These are phyloP conservation scores for Xylariaceae sp. DNA, from an alignment of 2,329 filamentous ascomycete species.

Conservation along the genomic window DNA sequence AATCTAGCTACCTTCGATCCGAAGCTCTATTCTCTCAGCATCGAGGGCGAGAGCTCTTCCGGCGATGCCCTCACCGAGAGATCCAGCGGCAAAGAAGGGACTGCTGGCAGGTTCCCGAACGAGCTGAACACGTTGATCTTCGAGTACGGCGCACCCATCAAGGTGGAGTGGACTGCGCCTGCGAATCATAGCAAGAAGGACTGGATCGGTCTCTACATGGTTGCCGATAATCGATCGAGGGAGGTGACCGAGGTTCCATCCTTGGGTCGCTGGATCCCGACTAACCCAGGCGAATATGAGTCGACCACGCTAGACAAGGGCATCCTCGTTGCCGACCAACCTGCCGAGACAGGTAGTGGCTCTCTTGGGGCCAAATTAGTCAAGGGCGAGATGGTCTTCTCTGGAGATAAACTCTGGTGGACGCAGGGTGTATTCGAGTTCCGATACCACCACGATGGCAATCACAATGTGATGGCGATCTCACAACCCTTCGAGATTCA, in stretches of 20 bases:
- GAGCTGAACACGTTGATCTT: slow-evolving; percentile 71
- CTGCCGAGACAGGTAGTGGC: slow-evolving; percentile 43
- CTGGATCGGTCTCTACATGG: slow-evolving; percentile 95
- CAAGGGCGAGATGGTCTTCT: slow-evolving; percentile 78
- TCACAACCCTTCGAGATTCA: slow-evolving; percentile 89
- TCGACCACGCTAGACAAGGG: slow-evolving; percentile 68
- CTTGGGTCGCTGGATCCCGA: slow-evolving; percentile 83
- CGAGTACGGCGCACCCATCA: slow-evolving; percentile 86
- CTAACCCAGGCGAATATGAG: slow-evolving; percentile 71
- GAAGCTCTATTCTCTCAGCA: slow-evolving; percentile 70
- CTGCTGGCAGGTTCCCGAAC: slow-evolving; percentile 61
- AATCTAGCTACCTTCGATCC: slow-evolving; percentile 76
- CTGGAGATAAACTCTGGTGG: slow-evolving; percentile 96
- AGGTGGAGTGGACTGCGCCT: slow-evolving; percentile 85
- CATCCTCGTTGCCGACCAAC: slow-evolving; percentile 64
- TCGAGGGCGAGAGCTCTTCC: slow-evolving; percentile 60
- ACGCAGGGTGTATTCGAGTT: slow-evolving; percentile 95
- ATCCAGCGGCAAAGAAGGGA: slow-evolving; percentile 67
- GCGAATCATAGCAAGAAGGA: slow-evolving; percentile 82
- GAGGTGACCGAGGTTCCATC: slow-evolving; percentile 80
- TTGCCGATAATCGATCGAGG: slow-evolving; percentile 85
- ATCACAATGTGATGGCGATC: slow-evolving; percentile 89
- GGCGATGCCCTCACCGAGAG: slow-evolving; percentile 50
- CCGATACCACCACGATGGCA: slow-evolving; percentile 89
- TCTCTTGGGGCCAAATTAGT: slow-evolving; percentile 52